These are phyloP conservation scores for Solanum appendiculatum DNA, from an alignment of 257 asterid species.

Conservation along the genomic window DNA sequence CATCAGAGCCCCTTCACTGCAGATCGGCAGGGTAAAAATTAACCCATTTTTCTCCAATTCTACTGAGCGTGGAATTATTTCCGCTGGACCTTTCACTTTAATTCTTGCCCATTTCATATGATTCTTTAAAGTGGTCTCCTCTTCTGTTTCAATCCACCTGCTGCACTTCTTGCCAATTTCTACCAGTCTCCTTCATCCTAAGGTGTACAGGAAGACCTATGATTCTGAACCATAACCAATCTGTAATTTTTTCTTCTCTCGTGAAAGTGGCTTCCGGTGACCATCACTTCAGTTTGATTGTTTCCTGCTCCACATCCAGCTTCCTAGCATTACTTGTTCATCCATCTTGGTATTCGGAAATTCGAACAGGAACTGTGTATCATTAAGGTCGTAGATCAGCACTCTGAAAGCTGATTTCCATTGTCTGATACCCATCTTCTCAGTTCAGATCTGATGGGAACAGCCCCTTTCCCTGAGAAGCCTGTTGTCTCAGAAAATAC, in stretches of 20 bases:
- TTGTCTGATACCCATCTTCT: not conserved
- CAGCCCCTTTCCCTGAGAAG: not conserved
- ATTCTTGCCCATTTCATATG: not conserved
- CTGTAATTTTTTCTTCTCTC: not conserved
- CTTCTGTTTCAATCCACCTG: not conserved
- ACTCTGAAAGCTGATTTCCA: not conserved
- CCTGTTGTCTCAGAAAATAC: not conserved
- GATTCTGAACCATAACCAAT: not conserved
- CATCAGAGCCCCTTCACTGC: not conserved
- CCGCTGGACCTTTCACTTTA: not conserved
- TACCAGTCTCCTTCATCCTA: not conserved
- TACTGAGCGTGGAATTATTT: not conserved
- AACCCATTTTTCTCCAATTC: not conserved
- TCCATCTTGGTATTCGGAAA: not conserved
- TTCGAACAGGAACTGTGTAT: not conserved
- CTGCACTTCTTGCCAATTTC: not conserved
- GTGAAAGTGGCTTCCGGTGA: not conserved
- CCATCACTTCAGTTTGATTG: not conserved
- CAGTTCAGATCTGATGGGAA: not conserved
- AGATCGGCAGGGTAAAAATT: not conserved
- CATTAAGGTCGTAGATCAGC: not conserved
- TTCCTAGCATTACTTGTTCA: not conserved
- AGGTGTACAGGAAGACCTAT: not conserved
- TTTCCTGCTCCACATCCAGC: not conserved
- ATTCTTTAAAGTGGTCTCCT: not conserved